Conservation (phyloP, 495 filamentous ascomycete genomes). For the Thermothielavioides terrestris region DNA sequence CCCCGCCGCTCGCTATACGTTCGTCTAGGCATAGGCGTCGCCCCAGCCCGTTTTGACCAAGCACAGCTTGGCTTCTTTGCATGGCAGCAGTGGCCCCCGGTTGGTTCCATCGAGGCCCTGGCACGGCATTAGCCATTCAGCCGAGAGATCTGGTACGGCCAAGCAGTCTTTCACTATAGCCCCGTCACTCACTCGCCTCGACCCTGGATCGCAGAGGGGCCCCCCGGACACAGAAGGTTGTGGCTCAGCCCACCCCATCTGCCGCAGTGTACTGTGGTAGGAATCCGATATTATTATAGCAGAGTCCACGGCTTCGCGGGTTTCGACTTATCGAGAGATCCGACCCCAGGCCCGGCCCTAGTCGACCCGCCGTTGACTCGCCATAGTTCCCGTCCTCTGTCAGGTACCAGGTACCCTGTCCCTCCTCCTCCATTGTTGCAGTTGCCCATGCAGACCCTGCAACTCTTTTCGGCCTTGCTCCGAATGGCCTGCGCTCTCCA, state of each 20-base stretch:
- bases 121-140: slow-evolving; percentile 49
- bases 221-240: slow-evolving; percentile 11
- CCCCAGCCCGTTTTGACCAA: slow-evolving; percentile 21
- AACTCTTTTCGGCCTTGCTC: slow-evolving; percentile 38
- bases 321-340: slow-evolving; percentile 33
- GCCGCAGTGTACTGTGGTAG: too few species aligned
- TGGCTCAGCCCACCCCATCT: slow-evolving; percentile 42
- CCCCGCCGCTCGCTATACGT: slow-evolving; percentile 7
- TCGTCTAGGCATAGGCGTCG: slow-evolving; percentile 20
- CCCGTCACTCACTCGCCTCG: slow-evolving; percentile 26
- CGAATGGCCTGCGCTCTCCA: slow-evolving; percentile 35
- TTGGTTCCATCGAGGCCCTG: slow-evolving; percentile 38
- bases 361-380: slow-evolving; percentile 22
- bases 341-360: slow-evolving; percentile 27
- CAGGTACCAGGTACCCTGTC: slow-evolving; percentile 34
- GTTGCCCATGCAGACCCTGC: slow-evolving; percentile 37
- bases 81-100: slow-evolving; percentile 30
- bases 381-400: slow-evolving; percentile 26
- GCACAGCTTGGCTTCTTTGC: slow-evolving; percentile 23
- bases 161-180: slow-evolving; percentile 36
- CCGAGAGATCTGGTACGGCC: slow-evolving; percentile 39
- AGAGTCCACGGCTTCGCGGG: slow-evolving; percentile 32
- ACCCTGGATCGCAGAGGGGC: too few species aligned
- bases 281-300: slow-evolving; percentile 31
- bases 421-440: slow-evolving; percentile 18